Percentiles rank a stretch among this genome's conserved stretches.
Evolutionary conservation across 768 basidiomycete species (phyloP).

Genomic region (Suillus sp.): DNA sequence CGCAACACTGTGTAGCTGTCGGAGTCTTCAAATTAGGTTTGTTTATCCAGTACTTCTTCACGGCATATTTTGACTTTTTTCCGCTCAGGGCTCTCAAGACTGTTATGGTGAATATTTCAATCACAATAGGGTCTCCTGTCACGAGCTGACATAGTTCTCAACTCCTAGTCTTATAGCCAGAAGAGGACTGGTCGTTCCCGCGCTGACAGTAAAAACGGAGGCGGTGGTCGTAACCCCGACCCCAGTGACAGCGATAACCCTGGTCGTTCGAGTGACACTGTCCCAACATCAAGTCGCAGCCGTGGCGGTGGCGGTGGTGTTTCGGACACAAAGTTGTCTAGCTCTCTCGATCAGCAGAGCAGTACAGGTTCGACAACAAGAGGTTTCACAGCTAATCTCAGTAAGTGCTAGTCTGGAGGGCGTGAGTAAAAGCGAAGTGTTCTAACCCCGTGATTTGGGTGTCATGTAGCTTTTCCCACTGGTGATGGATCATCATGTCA

Average conservation of each 20-base stretch:
- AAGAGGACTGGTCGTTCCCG: conserved; percentile 60
- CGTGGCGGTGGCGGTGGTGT: conserved; percentile 44
- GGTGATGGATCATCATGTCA: conserved; percentile 21
- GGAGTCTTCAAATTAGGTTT: conserved; percentile 87
- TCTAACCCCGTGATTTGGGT: conserved; percentile 27
- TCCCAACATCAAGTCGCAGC: conserved; percentile 37
- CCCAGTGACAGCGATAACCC: conserved; percentile 41
- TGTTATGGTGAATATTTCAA: conserved; percentile 63
- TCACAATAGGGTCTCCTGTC: conserved; percentile 9
- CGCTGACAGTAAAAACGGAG: conserved; percentile 49
- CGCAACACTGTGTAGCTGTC: conserved; percentile 86
- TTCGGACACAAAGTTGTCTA: conserved; percentile 57
- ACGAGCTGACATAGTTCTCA: conserved; percentile 18
- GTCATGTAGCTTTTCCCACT: conserved; percentile 26
- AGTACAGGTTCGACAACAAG: conserved; percentile 20
- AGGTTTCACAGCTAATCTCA: conserved; percentile 24
- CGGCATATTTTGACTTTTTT: conserved; percentile 16
- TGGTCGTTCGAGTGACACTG: conserved; percentile 36
- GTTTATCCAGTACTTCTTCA: conserved; percentile 32
- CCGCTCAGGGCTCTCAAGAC: conserved; percentile 69
- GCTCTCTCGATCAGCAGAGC: conserved; percentile 31
- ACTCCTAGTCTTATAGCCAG: conserved; percentile 72
- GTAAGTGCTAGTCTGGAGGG: conserved; percentile 28
- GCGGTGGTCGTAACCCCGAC: conserved; percentile 39
- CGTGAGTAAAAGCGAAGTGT: conserved; percentile 26